Evolutionary conservation across 2,329 filamentous ascomycete species (phyloP).

Genomic region (Botrytis byssoidea): DNA sequence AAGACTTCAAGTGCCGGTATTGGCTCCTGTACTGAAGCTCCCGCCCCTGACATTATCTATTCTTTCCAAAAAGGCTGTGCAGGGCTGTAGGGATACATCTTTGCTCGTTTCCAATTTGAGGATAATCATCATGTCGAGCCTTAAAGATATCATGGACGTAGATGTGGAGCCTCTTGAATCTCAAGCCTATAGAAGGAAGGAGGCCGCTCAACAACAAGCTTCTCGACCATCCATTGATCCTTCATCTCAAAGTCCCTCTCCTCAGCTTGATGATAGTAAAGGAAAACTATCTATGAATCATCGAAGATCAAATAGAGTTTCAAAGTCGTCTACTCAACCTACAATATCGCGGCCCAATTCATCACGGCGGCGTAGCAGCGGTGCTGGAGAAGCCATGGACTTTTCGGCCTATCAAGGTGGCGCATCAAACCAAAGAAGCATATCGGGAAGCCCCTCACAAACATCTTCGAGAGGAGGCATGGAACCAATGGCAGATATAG

Average conservation of each 20-base stretch:
- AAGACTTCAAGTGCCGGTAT: constrained; percentile 30
- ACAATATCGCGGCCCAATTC: constrained; percentile 26
- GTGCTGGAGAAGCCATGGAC: constrained; percentile 33
- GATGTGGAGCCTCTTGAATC: constrained; percentile 40
- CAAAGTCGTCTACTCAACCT: constrained; percentile 26
- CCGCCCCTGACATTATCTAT: constrained; percentile 29
- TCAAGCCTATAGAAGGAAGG: constrained; percentile 39
- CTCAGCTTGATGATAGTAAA: constrained; percentile 30
- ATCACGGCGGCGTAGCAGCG: constrained; percentile 32
- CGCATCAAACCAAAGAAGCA: constrained; percentile 30
- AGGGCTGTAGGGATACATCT: constrained; percentile 32
- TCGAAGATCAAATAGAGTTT: constrained; percentile 35
- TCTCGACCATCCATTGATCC: constrained; percentile 29
- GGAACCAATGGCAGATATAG: constrained; percentile 28
- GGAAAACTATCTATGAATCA: constrained; percentile 31
- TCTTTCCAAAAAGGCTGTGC: constrained; percentile 38
- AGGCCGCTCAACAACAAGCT: constrained; percentile 35
- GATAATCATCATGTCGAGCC: constrained; percentile 38
- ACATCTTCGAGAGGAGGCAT: constrained; percentile 30
- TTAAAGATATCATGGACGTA: constrained; percentile 42
- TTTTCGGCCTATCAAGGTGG: constrained; percentile 30
- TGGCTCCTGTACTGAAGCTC: constrained; percentile 32
- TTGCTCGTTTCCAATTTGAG: constrained; percentile 34
- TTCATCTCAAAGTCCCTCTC: constrained; percentile 30
- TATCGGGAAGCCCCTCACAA: constrained; percentile 32